Evolutionary conservation across 202 grass and related monocot genomes (phyloP), one percentile per base, ranked within the genome.

Genomic region (Digitaria exilis): DNA sequence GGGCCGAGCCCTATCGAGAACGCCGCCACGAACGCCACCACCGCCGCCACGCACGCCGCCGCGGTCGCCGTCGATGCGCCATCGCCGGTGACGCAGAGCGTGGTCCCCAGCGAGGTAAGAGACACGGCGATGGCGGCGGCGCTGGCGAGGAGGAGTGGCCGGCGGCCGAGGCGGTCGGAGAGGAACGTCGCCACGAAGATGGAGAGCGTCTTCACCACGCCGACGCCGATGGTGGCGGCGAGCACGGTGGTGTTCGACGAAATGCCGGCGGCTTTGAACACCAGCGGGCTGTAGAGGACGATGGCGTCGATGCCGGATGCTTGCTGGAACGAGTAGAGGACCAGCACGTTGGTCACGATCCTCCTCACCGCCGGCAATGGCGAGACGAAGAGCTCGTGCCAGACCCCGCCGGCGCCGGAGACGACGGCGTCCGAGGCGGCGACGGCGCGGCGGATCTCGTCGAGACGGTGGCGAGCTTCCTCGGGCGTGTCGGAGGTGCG

Each of bases 1-100:
- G 90, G 84, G 5, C 94, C 90, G 1, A 91, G 24, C 1, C 94
- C 94, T 35, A 84, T 29, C 1, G 94, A 97, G 84, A 97, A 97
- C 31, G 87, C 85, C 11, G 62, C 46, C 1, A 93, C 88, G 61
- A 78, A 84, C 1, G 84, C 59, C 5, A 90, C 52, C 60, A 82
- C 85, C 11, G 77, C 28, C 19, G 69, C 46, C 4, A 94, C 46
- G 78, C 89, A 87, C 32, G 62, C 61, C 37, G 37, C 37, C 37
- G 37, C 37, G 37, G 37, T 8, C 37, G 37, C 9, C 4, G 37
- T 39, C 37, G 37, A 7, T 82, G 87, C 30, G 35, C 73, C 30
- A 19, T 71, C 80, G 65, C 32, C 57, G 21, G 31, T 10, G 24
- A 2, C n/a, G 21, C 7, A 97, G 1, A 39, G 81, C 18, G 60